Conservation (phyloP, 2,329 filamentous ascomycete genomes). For the Arthrocladium fulminans region DNA sequence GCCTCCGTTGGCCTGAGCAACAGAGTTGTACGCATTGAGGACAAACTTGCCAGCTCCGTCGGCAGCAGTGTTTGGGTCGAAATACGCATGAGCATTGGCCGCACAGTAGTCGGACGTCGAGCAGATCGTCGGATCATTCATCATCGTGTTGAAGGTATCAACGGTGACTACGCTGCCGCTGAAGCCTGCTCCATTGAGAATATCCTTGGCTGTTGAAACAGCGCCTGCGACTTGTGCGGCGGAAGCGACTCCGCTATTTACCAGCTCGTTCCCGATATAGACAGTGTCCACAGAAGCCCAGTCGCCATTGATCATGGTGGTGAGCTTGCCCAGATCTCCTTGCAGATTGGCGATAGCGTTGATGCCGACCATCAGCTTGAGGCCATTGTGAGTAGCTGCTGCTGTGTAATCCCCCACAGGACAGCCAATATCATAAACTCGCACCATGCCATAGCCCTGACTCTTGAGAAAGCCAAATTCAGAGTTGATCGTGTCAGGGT, state of each 20-base stretch:
- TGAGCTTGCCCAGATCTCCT: conserved; percentile 52
- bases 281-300: conserved; percentile 65
- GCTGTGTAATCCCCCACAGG: conserved; percentile 53
- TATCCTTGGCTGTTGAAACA: conserved; percentile 48
- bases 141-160: conserved; percentile 65
- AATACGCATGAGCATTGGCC: conserved; percentile 77
- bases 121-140: conserved; percentile 61
- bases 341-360: conserved; percentile 53
- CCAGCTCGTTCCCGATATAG: conserved; percentile 70
- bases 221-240: conserved; percentile 49
- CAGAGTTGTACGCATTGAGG: conserved; percentile 42
- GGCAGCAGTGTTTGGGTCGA: conserved; percentile 56
- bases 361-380: conserved; percentile 68
- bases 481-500: conserved; percentile 49
- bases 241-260: conserved; percentile 54
- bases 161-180: conserved; percentile 66
- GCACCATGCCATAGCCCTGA: conserved; percentile 52
- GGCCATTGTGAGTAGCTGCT: conserved; percentile 54
- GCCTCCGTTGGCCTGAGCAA: conserved; percentile 38
- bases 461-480: conserved; percentile 54
- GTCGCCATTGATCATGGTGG: conserved; percentile 50
- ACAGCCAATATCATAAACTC: conserved; percentile 75
- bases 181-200: conserved; percentile 57
- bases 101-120: conserved; percentile 67
- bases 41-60: conserved; percentile 60